Conservation (phyloP, 1,139 yeast species). For the Magnusiomyces tetraspermus region DNA sequence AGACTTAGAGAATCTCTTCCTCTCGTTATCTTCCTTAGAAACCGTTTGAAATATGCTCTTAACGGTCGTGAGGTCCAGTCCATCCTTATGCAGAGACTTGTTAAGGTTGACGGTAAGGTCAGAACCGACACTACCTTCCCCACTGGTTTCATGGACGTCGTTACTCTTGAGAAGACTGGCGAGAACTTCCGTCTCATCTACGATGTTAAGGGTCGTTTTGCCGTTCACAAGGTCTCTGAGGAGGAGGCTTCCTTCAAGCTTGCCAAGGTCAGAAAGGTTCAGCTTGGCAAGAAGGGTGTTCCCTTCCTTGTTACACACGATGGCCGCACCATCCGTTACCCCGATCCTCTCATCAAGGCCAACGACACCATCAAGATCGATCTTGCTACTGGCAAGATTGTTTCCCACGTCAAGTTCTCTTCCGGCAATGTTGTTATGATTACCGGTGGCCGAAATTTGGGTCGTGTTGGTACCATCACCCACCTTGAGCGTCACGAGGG, state of each 20-base stretch:
- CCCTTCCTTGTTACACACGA: constrained; percentile 99
- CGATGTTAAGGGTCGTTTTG: constrained; percentile 98
- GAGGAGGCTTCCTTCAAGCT: constrained; percentile 98
- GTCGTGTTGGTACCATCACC: constrained; percentile 95
- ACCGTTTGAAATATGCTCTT: constrained; percentile 98
- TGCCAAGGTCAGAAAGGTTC: constrained; percentile 95
- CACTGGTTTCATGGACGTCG: constrained; percentile 99
- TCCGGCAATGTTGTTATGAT: constrained; percentile 94
- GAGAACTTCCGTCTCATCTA: constrained; percentile 98
- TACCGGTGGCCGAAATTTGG: constrained; percentile 99
- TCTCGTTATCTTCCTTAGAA: constrained; percentile 94
- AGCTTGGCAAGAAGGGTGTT: constrained; percentile 95
- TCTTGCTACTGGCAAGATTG: constrained; percentile 89
- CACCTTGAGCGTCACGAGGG: constrained; percentile 99
- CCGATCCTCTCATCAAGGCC: constrained; percentile 92
- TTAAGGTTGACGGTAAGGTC: constrained; percentile 97
- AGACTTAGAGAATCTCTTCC: constrained; percentile 98
- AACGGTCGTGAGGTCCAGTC: constrained; percentile 99
- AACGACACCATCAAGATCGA: constrained; percentile 97
- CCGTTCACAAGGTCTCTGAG: constrained; percentile 98
- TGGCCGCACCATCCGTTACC: constrained; percentile 99
- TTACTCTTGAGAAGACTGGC: constrained; percentile 93
- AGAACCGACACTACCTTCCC: constrained; percentile 99
- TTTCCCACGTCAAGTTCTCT: constrained; percentile 88
- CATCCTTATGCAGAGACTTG: constrained; percentile 98